Percentiles rank a stretch among this genome's conserved stretches.
These are phyloP conservation scores for Trichoderma atrobrunneum DNA, from an alignment of 2,329 filamentous ascomycete genomes.

Conservation along the genomic window DNA sequence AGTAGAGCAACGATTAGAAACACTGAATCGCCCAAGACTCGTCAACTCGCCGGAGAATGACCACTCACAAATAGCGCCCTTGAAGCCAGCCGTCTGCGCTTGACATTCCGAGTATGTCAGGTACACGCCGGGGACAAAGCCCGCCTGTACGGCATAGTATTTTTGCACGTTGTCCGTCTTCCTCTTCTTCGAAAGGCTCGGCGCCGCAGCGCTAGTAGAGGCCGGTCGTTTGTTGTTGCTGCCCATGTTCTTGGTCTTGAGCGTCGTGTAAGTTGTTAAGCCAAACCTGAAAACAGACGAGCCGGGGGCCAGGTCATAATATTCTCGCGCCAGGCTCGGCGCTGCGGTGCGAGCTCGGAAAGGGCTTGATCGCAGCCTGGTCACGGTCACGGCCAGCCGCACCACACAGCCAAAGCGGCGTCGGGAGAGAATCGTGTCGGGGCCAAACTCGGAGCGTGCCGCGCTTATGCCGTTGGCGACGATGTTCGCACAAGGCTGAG, in stretches of 20 bases:
- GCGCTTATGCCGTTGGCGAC: conserved; percentile 24
- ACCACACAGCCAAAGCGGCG: neutral
- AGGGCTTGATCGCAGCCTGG: conserved; percentile 13
- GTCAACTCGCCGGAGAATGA: neutral
- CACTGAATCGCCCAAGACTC: neutral
- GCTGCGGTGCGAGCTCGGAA: conserved; percentile 10
- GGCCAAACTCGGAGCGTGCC: neutral
- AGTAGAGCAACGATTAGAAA: neutral
- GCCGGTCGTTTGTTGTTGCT: conserved; percentile 32
- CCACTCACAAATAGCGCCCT: conserved; percentile 65
- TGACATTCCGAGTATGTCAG: conserved; percentile 60
- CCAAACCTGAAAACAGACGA: conserved; percentile 28
- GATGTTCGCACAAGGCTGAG: conserved; percentile 26
- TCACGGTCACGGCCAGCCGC: conserved; percentile 1
- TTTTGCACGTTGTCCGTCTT: conserved; percentile 51
- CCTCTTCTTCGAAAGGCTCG: conserved; percentile 42
- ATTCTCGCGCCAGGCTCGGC: conserved; percentile 24
- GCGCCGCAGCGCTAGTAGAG: conserved; percentile 20
- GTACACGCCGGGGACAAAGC: conserved; percentile 60
- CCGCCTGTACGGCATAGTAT: conserved; percentile 61
- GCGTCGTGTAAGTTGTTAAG: conserved; percentile 9
- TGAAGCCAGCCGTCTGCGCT: conserved; percentile 57
- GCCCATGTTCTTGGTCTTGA: conserved; percentile 25
- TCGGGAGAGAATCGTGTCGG: neutral
- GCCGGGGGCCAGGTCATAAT: conserved; percentile 22